A percentile compares a stretch with the other conserved stretches of the same genome.
These are phyloP conservation scores for Pelargonium cotyledonis DNA, from an alignment of 441 rosid genomes.

Conservation along the genomic window DNA sequence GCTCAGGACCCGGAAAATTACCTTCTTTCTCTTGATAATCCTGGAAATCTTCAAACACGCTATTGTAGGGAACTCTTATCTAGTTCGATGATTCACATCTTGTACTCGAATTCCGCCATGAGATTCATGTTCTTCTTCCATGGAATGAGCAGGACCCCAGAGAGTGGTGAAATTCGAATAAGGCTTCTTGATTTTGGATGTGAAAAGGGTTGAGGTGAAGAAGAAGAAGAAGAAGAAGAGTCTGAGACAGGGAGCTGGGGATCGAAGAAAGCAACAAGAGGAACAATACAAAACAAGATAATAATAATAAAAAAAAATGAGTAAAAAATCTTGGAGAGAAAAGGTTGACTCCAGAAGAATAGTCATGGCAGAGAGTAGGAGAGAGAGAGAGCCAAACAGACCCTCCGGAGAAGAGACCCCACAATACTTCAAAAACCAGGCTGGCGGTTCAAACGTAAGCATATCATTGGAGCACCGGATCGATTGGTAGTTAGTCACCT, in stretches of 20 bases:
- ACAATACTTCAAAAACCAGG: too few species aligned
- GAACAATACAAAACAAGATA: not conserved
- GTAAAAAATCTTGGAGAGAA: not conserved
- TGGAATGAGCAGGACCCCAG: not conserved
- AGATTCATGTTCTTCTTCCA: not conserved
- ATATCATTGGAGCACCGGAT: too few species aligned
- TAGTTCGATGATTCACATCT: not conserved
- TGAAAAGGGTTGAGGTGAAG: constrained; percentile 1
- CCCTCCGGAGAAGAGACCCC: too few species aligned
- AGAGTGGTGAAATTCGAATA: not conserved
- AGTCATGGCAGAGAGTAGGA: not conserved
- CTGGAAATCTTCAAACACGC: not conserved
- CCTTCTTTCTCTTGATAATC: not conserved
- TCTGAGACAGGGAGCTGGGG: not conserved
- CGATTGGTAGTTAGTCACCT: too few species aligned
- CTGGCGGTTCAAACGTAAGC: too few species aligned
- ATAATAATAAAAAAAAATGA: not conserved
- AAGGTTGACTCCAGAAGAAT: constrained; percentile 6
- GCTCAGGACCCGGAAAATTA: not conserved
- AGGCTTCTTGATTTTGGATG: constrained; percentile 1
- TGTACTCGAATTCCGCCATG: not conserved
- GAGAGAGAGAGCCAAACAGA: not conserved
- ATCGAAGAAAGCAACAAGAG: constrained; percentile 4
- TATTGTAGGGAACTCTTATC: not conserved
- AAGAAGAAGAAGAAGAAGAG: too few species aligned